These are phyloP conservation scores for Hericium erinaceus DNA, from an alignment of 768 basidiomycete species.

Conservation along the genomic window DNA sequence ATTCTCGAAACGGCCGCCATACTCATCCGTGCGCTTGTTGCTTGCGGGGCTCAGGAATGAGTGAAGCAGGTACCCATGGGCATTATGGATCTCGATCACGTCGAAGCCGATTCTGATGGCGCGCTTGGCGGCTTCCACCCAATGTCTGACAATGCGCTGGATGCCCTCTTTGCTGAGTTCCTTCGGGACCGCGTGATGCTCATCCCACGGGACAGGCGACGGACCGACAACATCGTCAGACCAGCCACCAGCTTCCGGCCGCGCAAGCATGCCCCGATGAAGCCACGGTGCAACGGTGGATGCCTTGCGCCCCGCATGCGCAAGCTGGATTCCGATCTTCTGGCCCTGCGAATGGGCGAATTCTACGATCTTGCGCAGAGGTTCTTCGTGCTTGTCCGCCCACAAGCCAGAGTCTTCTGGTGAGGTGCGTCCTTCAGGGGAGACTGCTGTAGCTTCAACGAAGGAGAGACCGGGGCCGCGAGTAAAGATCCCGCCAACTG, in stretches of 20 bases:
- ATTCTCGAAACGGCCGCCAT: slow-evolving; percentile 42
- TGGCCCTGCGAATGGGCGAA: slow-evolving; percentile 67
- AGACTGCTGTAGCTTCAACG: slow-evolving; percentile 60
- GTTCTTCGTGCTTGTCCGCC: slow-evolving; percentile 45
- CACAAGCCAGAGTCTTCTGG: slow-evolving; percentile 55
- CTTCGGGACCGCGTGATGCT: slow-evolving; percentile 26
- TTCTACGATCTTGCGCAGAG: slow-evolving; percentile 44
- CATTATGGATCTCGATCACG: slow-evolving; percentile 19
- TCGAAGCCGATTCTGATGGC: slow-evolving; percentile 18
- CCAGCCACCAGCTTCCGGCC: slow-evolving; percentile 31
- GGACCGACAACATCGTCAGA: slow-evolving; percentile 23
- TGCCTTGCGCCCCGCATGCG: slow-evolving; percentile 71
- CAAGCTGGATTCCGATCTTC: slow-evolving; percentile 69
- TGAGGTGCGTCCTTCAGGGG: slow-evolving; percentile 52
- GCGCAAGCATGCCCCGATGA: slow-evolving; percentile 23
- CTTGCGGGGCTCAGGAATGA: slow-evolving; percentile 32
- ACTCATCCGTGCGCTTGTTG: slow-evolving; percentile 37
- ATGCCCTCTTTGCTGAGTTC: slow-evolving; percentile 30
- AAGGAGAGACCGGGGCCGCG: slow-evolving; percentile 49
- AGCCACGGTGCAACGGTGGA: slow-evolving; percentile 58
- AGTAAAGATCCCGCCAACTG: slow-evolving; percentile 27
- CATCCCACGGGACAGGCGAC: slow-evolving; percentile 27
- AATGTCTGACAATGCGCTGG: slow-evolving; percentile 29
- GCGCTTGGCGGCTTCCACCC: slow-evolving; percentile 20
- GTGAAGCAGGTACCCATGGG: slow-evolving; percentile 19